Conservation (phyloP, 352 stramenopile species). For the Lagenidium giganteum region DNA sequence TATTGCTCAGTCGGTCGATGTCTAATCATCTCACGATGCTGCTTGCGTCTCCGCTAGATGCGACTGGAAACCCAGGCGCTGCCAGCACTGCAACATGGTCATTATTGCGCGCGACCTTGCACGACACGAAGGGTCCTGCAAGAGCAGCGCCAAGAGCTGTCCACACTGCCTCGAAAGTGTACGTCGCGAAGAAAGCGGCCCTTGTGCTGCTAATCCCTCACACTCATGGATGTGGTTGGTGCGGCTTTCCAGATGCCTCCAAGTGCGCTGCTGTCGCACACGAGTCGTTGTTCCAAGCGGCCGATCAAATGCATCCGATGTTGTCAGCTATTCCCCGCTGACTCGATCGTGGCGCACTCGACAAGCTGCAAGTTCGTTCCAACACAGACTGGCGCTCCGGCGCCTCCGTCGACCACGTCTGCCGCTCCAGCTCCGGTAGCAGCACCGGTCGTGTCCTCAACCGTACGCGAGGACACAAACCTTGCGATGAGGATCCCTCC, state of each 20-base stretch:
- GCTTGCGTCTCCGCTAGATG: constrained; percentile 25
- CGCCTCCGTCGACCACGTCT: not conserved
- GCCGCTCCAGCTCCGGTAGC: not conserved
- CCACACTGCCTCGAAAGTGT: constrained; percentile 64
- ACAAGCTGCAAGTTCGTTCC: constrained; percentile 62
- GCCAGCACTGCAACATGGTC: constrained; percentile 81
- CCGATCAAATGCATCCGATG: constrained; percentile 83
- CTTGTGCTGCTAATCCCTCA: not conserved
- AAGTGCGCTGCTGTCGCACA: constrained; percentile 36
- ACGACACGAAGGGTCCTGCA: constrained; percentile 65
- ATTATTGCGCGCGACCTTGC: constrained; percentile 61
- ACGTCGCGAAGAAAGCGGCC: not conserved
- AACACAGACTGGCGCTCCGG: no score
- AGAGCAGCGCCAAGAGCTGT: constrained; percentile 57
- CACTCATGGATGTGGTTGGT: not conserved
- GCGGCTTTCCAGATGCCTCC: constrained; percentile 40
- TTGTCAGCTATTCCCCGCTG: constrained; percentile 66
- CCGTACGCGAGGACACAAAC: not conserved
- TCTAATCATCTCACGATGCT: not conserved
- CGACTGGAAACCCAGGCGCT: constrained; percentile 74
- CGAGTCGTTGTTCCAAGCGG: constrained; percentile 57
- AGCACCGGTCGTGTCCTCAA: not conserved
- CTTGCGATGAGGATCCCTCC: constrained; percentile 31
- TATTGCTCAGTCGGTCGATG: no score
- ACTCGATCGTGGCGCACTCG: constrained; percentile 68